These are phyloP conservation scores for Yamadazyma laniorum DNA, from an alignment of 805 yeast species.

Conservation along the genomic window DNA sequence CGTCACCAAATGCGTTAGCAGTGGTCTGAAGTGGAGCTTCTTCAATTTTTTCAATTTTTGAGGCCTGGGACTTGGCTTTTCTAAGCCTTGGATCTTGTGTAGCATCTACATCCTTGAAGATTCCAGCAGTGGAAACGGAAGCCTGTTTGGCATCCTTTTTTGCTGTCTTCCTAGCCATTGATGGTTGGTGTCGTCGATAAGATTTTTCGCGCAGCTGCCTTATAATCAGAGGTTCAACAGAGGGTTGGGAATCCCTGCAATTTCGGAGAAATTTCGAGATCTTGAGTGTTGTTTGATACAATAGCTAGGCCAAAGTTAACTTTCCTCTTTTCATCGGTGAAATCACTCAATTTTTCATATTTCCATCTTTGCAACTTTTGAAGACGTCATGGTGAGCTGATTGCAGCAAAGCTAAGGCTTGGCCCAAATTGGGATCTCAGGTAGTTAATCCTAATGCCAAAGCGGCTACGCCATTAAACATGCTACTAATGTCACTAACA, in stretches of 20 bases:
- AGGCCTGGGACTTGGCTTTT: slow-evolving; percentile 2
- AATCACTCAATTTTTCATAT: no score
- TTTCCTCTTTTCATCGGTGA: no score
- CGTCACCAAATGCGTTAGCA: slow-evolving; percentile 14
- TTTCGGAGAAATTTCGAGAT: neutral
- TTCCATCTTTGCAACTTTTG: no score
- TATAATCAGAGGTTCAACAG: neutral
- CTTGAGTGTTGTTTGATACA: neutral
- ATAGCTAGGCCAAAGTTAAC: no score
- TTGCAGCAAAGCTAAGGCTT: no score
- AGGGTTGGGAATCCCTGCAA: neutral
- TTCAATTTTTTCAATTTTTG: slow-evolving; percentile 1
- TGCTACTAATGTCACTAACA: no score
- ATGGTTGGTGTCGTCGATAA: neutral
- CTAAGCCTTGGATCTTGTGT: slow-evolving; percentile 5
- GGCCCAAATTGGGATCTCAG: no score
- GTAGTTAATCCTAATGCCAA: no score
- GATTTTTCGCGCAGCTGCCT: neutral
- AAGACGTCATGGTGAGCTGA: no score
- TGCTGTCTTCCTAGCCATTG: slow-evolving; percentile 11
- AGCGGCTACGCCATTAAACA: no score
- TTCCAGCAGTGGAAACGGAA: slow-evolving; percentile 15
- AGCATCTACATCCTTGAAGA: slow-evolving; percentile 12
- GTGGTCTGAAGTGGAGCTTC: neutral
- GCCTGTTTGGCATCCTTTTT: neutral